Evolutionary conservation across 352 stramenopile species (phyloP).

Genomic region (Globisporangium takayamanum): DNA sequence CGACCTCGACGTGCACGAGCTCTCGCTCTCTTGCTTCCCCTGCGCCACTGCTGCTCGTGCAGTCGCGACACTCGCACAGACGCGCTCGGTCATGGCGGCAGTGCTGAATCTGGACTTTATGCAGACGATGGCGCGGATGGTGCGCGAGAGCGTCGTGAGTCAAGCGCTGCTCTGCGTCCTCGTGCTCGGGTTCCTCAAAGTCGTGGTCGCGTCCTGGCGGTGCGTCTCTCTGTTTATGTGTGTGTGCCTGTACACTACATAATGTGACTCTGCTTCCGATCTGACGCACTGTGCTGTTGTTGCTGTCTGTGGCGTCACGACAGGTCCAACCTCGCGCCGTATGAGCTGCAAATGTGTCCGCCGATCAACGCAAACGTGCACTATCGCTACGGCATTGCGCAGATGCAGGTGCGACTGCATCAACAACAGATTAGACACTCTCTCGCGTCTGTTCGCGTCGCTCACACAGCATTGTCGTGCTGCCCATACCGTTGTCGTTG

Average conservation of each 20-base stretch:
- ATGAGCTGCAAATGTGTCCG: conserved; percentile 66
- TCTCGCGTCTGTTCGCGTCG: neutral
- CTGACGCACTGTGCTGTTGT: neutral
- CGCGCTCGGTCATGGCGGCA: conserved; percentile 29
- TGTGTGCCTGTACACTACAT: neutral
- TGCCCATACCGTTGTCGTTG: neutral
- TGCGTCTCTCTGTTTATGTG: conserved; percentile 10
- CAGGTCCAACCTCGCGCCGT: conserved; percentile 41
- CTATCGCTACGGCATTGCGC: conserved; percentile 76
- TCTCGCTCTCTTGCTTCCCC: neutral
- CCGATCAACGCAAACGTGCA: conserved; percentile 68
- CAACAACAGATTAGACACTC: neutral
- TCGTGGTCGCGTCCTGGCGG: conserved; percentile 55
- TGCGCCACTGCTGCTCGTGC: neutral
- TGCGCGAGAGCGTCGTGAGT: conserved; percentile 60
- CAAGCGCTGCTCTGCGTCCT: conserved; percentile 57
- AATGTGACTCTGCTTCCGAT: neutral
- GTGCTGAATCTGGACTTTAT: conserved; percentile 60
- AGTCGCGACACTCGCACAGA: neutral
- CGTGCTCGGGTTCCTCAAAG: conserved; percentile 47
- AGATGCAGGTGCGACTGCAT: conserved; percentile 48
- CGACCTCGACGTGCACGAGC: neutral
- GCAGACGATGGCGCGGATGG: conserved; percentile 47
- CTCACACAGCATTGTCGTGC: neutral
- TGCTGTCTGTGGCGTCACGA: neutral